These are phyloP conservation scores for Ceratocystis diversiconidia DNA, from an alignment of 2,329 filamentous ascomycete species.

Conservation along the genomic window DNA sequence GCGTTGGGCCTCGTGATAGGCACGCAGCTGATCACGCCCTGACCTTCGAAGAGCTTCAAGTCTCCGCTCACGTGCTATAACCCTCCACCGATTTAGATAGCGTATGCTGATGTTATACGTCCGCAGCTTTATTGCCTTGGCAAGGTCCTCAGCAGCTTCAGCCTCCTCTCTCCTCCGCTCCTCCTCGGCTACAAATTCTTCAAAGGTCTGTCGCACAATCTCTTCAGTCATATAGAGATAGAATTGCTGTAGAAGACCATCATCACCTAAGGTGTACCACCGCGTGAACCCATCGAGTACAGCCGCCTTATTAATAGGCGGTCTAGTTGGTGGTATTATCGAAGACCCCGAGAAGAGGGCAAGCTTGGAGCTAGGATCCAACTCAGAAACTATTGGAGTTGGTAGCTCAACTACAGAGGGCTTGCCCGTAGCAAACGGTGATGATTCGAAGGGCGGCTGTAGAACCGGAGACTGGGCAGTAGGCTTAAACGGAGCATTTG, in stretches of 20 bases:
- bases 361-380: constrained; percentile 11
- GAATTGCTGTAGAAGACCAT: constrained; percentile 39
- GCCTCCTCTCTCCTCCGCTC: constrained; percentile 31
- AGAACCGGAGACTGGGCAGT: background rate
- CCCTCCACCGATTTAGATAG: constrained; percentile 43
- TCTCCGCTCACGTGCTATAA: constrained; percentile 34
- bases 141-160: constrained; percentile 34
- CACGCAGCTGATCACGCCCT: constrained; percentile 37
- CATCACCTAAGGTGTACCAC: constrained; percentile 42
- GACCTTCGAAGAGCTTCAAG: constrained; percentile 37
- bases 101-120: constrained; percentile 37
- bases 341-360: constrained; percentile 14
- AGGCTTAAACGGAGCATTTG: background rate
- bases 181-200: constrained; percentile 29
- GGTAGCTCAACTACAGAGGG: background rate
- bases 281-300: constrained; percentile 34
- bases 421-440: background rate
- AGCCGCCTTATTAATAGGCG: constrained; percentile 8
- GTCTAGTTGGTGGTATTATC: background rate
- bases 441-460: background rate
- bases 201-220: constrained; percentile 31
- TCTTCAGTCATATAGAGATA: constrained; percentile 32
- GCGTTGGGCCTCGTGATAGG: constrained; percentile 31
- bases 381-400: background rate
- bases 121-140: constrained; percentile 35